Conservation (phyloP, 1,139 yeast genomes). For the Debaryomyces sp. region DNA sequence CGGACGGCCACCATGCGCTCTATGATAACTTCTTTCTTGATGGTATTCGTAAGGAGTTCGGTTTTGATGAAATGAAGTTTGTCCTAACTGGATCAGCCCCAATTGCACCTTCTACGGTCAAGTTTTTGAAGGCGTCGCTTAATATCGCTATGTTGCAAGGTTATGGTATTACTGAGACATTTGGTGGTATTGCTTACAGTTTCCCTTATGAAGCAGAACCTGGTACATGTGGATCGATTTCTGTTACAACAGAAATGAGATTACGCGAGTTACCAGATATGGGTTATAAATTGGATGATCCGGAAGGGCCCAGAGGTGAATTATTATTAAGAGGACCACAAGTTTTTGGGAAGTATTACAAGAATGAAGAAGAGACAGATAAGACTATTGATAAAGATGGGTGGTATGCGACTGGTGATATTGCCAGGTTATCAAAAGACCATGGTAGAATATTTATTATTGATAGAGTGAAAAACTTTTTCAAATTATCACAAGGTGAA, state of each 20-base stretch:
- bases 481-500: slow-evolving; percentile 82
- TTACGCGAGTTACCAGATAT: slow-evolving; percentile 69
- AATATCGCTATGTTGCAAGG: slow-evolving; percentile 67
- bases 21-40: slow-evolving; percentile 54
- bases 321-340: slow-evolving; percentile 70
- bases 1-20: slow-evolving; percentile 30
- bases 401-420: slow-evolving; percentile 80
- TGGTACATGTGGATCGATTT: slow-evolving; percentile 68
- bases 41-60: slow-evolving; percentile 57
- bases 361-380: slow-evolving; percentile 45
- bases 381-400: slow-evolving; percentile 37
- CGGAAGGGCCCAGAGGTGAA: slow-evolving; percentile 55
- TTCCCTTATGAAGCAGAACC: slow-evolving; percentile 46
- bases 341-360: slow-evolving; percentile 60
- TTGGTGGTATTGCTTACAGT: slow-evolving; percentile 60
- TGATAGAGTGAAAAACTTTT: slow-evolving; percentile 80
- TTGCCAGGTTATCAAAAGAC: slow-evolving; percentile 54
- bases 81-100: slow-evolving; percentile 76
- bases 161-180: slow-evolving; percentile 77
- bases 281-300: slow-evolving; percentile 54
- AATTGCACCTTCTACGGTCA: slow-evolving; percentile 58
- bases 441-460: slow-evolving; percentile 62
- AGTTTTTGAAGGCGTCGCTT: slow-evolving; percentile 62
- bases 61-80: slow-evolving; percentile 51
- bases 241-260: slow-evolving; percentile 56